These are phyloP conservation scores for Immersiella caudata DNA, from an alignment of 495 filamentous ascomycete species.

Conservation along the genomic window DNA sequence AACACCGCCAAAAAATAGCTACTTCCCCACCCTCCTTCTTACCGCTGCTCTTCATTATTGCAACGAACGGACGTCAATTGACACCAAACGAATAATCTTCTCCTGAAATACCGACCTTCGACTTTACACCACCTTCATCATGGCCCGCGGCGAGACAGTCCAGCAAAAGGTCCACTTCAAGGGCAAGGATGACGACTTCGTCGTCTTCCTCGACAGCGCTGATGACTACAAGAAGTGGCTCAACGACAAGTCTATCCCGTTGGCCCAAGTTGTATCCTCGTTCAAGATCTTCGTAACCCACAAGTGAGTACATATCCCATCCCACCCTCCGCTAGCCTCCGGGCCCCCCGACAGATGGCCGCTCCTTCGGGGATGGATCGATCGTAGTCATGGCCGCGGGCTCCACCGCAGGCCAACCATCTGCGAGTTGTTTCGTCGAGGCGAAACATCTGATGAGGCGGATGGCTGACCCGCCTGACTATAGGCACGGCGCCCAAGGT, in stretches of 20 bases:
- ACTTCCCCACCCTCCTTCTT: background rate
- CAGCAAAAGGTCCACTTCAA: conserved; percentile 88
- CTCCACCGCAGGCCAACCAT: background rate
- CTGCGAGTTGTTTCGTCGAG: background rate
- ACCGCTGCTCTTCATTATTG: background rate
- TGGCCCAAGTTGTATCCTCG: conserved; percentile 81
- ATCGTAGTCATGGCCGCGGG: background rate
- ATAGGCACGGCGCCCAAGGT: conserved; percentile 85
- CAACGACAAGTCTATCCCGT: conserved; percentile 73
- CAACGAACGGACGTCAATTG: background rate
- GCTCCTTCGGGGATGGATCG: background rate
- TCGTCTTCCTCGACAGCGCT: conserved; percentile 82
- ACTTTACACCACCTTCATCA: conserved; percentile 47
- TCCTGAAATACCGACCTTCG: background rate
- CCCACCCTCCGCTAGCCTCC: background rate
- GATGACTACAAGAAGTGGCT: conserved; percentile 79
- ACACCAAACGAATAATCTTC: background rate
- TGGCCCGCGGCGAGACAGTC: conserved; percentile 76
- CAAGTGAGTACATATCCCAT: conserved; percentile 62
- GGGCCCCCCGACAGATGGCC: background rate
- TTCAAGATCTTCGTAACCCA: conserved; percentile 92
- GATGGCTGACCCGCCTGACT: background rate
- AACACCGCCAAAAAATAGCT: background rate
- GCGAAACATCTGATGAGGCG: background rate
- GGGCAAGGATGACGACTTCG: conserved; percentile 84